Evolutionary conservation across 148 eudicot species (phyloP).

Genomic region (Camellia sinensis): DNA sequence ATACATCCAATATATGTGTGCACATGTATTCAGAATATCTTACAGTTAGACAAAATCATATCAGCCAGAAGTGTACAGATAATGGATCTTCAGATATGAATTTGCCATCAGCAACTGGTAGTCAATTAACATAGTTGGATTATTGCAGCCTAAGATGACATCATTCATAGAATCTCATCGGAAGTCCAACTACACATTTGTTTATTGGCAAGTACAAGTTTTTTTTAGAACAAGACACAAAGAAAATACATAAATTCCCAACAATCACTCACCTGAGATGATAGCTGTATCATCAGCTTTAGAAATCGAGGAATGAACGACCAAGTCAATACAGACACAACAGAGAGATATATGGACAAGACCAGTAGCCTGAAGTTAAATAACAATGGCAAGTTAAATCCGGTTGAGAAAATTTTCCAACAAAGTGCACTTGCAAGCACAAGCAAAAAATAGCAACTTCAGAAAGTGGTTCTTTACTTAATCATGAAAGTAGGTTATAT

Average conservation of each 20-base stretch:
- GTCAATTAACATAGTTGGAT: background rate
- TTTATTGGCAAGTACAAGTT: background rate
- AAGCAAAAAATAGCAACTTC: constrained; percentile 15
- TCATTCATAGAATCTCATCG: background rate
- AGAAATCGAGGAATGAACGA: constrained; percentile 84
- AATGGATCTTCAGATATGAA: background rate
- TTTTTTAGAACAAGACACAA: background rate
- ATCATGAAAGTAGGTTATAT: background rate
- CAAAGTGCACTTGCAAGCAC: background rate
- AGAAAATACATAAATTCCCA: background rate
- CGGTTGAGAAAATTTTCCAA: background rate
- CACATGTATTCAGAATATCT: background rate
- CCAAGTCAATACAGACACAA: constrained; percentile 82
- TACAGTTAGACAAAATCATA: background rate
- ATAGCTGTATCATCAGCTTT: constrained; percentile 89
- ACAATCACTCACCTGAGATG: constrained; percentile 72
- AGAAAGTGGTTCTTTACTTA: background rate
- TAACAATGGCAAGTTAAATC: background rate
- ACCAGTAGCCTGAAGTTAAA: constrained; percentile 62
- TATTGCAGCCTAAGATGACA: background rate
- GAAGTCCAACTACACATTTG: background rate
- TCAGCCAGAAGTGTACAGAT: background rate
- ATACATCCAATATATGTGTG: background rate
- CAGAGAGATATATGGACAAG: constrained; percentile 63
- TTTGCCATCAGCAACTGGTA: background rate